These are phyloP conservation scores for Nicotiana sylvestris DNA, from an alignment of 257 asterid species.

Conservation along the genomic window DNA sequence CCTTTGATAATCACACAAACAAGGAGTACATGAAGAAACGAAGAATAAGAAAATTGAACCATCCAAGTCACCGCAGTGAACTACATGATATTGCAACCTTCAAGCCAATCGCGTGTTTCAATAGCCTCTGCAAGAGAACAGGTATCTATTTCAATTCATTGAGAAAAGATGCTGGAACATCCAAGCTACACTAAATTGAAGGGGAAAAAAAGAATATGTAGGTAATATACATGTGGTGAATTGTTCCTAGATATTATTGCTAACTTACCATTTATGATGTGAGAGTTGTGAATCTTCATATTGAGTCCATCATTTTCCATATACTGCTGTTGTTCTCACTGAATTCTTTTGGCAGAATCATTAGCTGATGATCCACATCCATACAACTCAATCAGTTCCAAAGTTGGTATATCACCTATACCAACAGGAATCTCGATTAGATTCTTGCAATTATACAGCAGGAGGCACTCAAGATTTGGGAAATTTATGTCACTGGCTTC, in stretches of 20 bases:
- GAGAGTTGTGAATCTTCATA: too few relatives aligned
- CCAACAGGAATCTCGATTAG: conserved; percentile 20
- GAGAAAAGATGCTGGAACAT: background rate
- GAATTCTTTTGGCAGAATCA: conserved; percentile 12
- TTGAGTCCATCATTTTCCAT: background rate
- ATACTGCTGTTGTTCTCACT: conserved; percentile 7
- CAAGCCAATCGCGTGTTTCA: background rate
- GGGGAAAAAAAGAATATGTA: background rate
- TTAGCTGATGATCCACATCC: conserved; percentile 19
- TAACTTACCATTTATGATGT: background rate
- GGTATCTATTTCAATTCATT: background rate
- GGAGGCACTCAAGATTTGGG: conserved; percentile 20
- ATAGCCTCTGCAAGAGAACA: background rate
- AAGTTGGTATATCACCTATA: conserved; percentile 14
- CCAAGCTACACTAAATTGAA: too few relatives aligned
- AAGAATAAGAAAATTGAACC: background rate
- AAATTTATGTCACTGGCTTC: conserved; percentile 12
- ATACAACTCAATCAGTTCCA: conserved; percentile 16
- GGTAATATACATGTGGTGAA: background rate
- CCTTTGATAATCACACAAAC: background rate
- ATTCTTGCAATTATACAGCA: conserved; percentile 20
- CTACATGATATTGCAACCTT: background rate
- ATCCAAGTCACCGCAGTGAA: background rate
- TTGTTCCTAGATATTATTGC: background rate
- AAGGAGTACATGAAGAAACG: background rate